Evolutionary conservation across 192 early-diverging fungal species (phyloP).

Genomic region (Jimgerdemannia flammicorona): DNA sequence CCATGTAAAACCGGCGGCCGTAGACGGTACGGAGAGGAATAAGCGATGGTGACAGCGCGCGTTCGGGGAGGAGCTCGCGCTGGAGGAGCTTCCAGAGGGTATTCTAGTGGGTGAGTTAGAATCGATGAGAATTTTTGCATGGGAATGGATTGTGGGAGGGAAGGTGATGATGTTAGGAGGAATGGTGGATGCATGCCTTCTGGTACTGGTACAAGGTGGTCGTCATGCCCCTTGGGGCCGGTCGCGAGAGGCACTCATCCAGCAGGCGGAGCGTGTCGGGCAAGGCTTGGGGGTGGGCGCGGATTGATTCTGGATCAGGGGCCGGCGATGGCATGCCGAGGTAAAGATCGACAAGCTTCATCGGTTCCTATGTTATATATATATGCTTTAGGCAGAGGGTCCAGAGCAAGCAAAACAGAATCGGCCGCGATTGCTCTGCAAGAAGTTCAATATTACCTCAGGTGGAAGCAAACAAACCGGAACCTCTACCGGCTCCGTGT

Average conservation of each 20-base stretch:
- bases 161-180: background rate
- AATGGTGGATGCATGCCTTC: slow-evolving; percentile 23
- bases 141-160: no score
- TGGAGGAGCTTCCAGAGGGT: slow-evolving; percentile 71
- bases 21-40: slow-evolving; percentile 33
- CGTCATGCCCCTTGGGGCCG: slow-evolving; percentile 33
- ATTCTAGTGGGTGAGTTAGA: slow-evolving; percentile 18
- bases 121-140: no score
- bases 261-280: slow-evolving; percentile 1
- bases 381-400: background rate
- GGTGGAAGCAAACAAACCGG: background rate
- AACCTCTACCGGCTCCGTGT: background rate
- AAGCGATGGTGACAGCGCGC: slow-evolving; percentile 44
- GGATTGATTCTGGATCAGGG: slow-evolving; percentile 2
- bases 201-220: slow-evolving; percentile 56
- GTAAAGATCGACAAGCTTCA: slow-evolving; percentile 27
- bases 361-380: background rate
- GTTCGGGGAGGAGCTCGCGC: slow-evolving; percentile 58
- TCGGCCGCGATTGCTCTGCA: no score
- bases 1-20: slow-evolving; percentile 27
- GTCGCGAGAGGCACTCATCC: background rate
- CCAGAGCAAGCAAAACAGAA: background rate
- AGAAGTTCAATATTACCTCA: background rate
- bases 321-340: slow-evolving; percentile 36
- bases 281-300: background rate